These are phyloP conservation scores for Cyberlindnera mrakii DNA, from an alignment of 805 yeast species.

Conservation along the genomic window DNA sequence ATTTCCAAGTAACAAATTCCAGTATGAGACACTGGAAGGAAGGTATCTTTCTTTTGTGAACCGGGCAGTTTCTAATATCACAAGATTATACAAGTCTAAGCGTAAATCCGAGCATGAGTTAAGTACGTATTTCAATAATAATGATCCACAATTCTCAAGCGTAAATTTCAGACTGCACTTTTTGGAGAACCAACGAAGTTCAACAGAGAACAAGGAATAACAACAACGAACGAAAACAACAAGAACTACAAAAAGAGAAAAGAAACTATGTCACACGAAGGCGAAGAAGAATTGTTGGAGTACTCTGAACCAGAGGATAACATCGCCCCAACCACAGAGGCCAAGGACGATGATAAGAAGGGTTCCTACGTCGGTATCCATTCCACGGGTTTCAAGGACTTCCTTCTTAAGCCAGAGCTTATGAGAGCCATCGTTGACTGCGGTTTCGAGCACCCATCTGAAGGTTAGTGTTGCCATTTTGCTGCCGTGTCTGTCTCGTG, in stretches of 20 bases:
- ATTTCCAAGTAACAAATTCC: too few relatives aligned
- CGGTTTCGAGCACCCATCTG: slow-evolving; percentile 99
- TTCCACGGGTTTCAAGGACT: slow-evolving; percentile 98
- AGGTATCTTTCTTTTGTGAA: too few relatives aligned
- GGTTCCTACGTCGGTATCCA: slow-evolving; percentile 98
- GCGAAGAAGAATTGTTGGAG: slow-evolving; percentile 98
- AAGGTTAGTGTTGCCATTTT: slow-evolving; percentile 61
- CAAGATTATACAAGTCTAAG: too few relatives aligned
- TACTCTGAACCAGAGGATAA: slow-evolving; percentile 96
- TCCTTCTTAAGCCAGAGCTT: slow-evolving; percentile 91
- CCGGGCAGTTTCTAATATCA: too few relatives aligned
- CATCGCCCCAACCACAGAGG: slow-evolving; percentile 34
- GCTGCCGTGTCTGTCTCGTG: not conserved
- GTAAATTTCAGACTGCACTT: too few relatives aligned
- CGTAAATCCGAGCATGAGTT: too few relatives aligned
- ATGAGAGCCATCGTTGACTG: slow-evolving; percentile 97
- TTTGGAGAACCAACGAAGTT: too few relatives aligned
- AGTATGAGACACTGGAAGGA: too few relatives aligned
- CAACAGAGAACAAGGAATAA: too few relatives aligned
- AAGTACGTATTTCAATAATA: too few relatives aligned
- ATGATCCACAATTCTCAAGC: too few relatives aligned
- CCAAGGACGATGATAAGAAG: slow-evolving; percentile 68
- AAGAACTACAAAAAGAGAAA: not conserved
- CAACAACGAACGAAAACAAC: not conserved
- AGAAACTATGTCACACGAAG: slow-evolving; percentile 76